A percentile compares a stretch with the other conserved stretches of the same genome.
These are phyloP conservation scores for Sclerotinia subarctica DNA, from an alignment of 2,329 filamentous ascomycete species.

Conservation along the genomic window DNA sequence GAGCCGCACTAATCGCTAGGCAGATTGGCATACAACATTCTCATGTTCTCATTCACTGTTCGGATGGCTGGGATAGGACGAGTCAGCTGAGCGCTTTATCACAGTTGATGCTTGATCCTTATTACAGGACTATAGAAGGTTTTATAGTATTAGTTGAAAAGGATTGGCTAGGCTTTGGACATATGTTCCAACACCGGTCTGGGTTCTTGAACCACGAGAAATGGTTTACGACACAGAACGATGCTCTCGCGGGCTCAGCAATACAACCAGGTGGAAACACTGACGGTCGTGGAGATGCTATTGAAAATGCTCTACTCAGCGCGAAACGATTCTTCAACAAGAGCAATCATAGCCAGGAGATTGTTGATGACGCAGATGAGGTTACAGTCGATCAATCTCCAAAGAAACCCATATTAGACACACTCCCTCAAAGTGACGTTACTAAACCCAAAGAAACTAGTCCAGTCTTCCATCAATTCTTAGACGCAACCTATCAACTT, in stretches of 20 bases:
- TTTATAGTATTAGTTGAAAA: slow-evolving; percentile 96
- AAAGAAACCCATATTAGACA: slow-evolving; percentile 38
- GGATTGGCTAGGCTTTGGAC: slow-evolving; percentile 95
- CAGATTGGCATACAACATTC: slow-evolving; percentile 91
- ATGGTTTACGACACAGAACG: slow-evolving; percentile 87
- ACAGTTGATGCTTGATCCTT: slow-evolving; percentile 92
- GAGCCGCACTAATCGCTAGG: slow-evolving; percentile 77
- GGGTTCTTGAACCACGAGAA: slow-evolving; percentile 87
- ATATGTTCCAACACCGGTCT: slow-evolving; percentile 94
- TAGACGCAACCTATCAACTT: slow-evolving; percentile 91
- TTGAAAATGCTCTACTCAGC: slow-evolving; percentile 80
- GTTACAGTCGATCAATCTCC: slow-evolving; percentile 33
- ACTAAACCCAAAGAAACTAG: slow-evolving; percentile 89
- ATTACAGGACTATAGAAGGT: slow-evolving; percentile 88
- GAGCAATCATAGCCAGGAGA: slow-evolving; percentile 63
- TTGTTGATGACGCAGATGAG: slow-evolving; percentile 48
- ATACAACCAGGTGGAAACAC: slow-evolving; percentile 58
- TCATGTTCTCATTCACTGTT: slow-evolving; percentile 95
- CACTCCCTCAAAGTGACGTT: slow-evolving; percentile 51
- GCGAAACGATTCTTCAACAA: slow-evolving; percentile 90
- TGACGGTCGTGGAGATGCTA: slow-evolving; percentile 58
- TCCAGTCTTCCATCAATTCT: slow-evolving; percentile 95
- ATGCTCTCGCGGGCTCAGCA: slow-evolving; percentile 63
- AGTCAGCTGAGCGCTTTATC: slow-evolving; percentile 89
- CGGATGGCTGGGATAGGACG: slow-evolving; percentile 97